These are phyloP conservation scores for Epichloe bromicola DNA, from an alignment of 2,329 filamentous ascomycete genomes.

Conservation along the genomic window DNA sequence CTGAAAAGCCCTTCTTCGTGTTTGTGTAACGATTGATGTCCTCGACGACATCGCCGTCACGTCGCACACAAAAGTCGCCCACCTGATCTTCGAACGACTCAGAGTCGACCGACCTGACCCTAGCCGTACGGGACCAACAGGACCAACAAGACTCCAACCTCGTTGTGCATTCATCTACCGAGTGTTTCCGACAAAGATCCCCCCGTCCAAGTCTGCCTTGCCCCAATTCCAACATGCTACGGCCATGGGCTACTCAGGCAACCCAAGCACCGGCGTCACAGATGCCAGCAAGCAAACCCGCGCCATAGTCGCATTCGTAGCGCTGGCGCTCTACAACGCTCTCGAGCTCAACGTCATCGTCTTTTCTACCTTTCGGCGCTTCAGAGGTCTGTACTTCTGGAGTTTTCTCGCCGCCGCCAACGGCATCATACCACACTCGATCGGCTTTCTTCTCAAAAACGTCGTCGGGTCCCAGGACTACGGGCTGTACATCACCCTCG, in stretches of 20 bases:
- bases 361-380: slow-evolving; percentile 18
- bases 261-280: background rate
- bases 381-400: slow-evolving; percentile 24
- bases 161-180: background rate
- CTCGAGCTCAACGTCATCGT: slow-evolving; percentile 20
- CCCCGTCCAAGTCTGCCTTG: background rate
- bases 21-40: background rate
- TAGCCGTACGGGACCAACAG: background rate
- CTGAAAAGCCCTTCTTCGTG: background rate
- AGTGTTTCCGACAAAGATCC: background rate
- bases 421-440: slow-evolving; percentile 21
- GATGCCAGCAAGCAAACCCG: background rate
- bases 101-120: background rate
- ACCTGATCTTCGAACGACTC: background rate
- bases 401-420: slow-evolving; percentile 20
- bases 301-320: slow-evolving; percentile 3
- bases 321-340: slow-evolving; percentile 16
- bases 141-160: background rate
- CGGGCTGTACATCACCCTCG: slow-evolving; percentile 10
- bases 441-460: slow-evolving; percentile 33
- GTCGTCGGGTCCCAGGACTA: slow-evolving; percentile 10
- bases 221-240: background rate
- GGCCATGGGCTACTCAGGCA: slow-evolving; percentile 5
- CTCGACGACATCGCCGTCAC: background rate
- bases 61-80: background rate